These are phyloP conservation scores for Fusarium algeriense DNA, from an alignment of 2,329 filamentous ascomycete genomes.

Conservation along the genomic window DNA sequence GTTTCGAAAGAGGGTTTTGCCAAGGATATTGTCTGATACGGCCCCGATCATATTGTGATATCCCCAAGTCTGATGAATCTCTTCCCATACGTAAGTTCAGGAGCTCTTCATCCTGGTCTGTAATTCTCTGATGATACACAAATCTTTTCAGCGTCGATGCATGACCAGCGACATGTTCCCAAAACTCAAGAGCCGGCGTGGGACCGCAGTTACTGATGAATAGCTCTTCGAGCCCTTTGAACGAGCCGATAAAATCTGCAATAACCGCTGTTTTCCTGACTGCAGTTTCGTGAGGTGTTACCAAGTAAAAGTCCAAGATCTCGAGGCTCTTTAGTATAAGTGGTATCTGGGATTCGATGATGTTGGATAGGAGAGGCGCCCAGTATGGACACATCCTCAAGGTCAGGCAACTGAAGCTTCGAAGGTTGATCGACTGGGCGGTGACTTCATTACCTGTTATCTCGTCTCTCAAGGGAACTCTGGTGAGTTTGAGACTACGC, in stretches of 20 bases:
- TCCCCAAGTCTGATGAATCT: not conserved
- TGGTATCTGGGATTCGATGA: rapidly evolving
- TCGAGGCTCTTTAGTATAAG: not conserved
- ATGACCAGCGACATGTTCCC: not conserved
- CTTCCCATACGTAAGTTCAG: not conserved
- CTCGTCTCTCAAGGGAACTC: not conserved
- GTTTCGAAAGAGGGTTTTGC: not conserved
- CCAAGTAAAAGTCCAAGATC: not conserved
- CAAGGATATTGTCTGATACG: not conserved
- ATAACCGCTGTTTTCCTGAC: not conserved
- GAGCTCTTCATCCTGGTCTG: not conserved
- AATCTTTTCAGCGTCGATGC: not conserved
- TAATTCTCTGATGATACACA: not conserved
- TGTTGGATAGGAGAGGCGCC: not conserved
- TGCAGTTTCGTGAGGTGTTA: not conserved
- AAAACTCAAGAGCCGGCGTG: not conserved
- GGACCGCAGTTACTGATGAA: not conserved
- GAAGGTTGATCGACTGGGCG: not conserved
- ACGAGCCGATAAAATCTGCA: not conserved
- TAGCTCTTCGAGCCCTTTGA: not conserved
- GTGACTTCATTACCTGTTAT: not conserved
- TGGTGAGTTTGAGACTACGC: not conserved
- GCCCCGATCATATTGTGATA: not conserved
- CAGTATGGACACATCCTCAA: constrained; percentile 4
- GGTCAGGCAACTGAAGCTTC: rapidly evolving